A percentile compares a stretch with the other conserved stretches of the same genome.
Conservation (phyloP, 495 filamentous ascomycete genomes). For the Hypoxylon fragiforme region DNA sequence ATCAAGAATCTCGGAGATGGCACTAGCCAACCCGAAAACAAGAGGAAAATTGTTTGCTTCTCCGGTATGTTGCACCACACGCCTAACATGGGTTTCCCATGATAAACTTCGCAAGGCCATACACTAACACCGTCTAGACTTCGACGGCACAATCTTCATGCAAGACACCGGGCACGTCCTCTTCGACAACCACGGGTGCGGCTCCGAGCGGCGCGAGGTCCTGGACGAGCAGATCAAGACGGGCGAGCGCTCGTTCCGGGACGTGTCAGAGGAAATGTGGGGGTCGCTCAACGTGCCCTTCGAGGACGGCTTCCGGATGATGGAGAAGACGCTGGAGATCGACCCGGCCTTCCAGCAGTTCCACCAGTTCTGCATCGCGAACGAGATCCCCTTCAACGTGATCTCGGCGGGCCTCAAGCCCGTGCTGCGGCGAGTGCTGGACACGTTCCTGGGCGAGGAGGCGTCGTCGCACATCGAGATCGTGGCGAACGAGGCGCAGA, state of each 20-base stretch:
- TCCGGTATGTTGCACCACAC: constrained; percentile 47
- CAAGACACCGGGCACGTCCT: constrained; percentile 78
- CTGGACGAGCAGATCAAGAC: constrained; percentile 70
- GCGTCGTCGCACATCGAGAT: constrained; percentile 60
- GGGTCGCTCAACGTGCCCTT: constrained; percentile 69
- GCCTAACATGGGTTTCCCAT: background rate
- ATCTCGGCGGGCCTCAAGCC: constrained; percentile 75
- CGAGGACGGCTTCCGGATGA: constrained; percentile 72
- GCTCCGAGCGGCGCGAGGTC: constrained; percentile 54
- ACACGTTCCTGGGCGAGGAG: constrained; percentile 66
- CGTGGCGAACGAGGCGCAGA: constrained; percentile 70
- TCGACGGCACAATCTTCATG: constrained; percentile 79
- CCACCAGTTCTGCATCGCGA: constrained; percentile 65
- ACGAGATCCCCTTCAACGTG: constrained; percentile 71
- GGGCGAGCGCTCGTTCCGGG: constrained; percentile 69
- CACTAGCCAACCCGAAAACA: constrained; percentile 22
- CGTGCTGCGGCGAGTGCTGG: constrained; percentile 62
- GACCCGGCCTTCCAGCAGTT: constrained; percentile 69
- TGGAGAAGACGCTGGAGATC: constrained; percentile 65
- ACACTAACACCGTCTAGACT: constrained; percentile 52
- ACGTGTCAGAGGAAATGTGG: constrained; percentile 81
- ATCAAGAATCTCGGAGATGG: constrained; percentile 30
- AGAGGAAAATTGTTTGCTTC: constrained; percentile 59
- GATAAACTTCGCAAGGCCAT: background rate
- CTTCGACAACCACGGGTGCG: constrained; percentile 70